Percentiles rank a stretch among this genome's conserved stretches.
phyloP scores from a whole-genome alignment of 768 basidiomycete genomes.

The Cubamyces sp. region DNA sequence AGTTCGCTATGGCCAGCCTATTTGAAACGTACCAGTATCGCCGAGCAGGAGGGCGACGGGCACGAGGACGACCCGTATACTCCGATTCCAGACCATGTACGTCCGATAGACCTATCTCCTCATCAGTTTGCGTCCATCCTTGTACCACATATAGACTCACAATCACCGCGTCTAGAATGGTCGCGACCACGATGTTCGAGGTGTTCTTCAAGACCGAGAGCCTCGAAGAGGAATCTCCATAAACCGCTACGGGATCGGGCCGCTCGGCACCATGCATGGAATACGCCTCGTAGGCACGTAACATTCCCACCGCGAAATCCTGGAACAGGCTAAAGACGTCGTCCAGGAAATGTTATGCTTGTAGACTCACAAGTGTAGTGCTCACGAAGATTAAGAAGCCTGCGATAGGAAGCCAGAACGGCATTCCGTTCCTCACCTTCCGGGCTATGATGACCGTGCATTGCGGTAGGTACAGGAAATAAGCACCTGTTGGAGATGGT shows the following conservation, averaged over 20 bases:
- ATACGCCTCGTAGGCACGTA: neutral
- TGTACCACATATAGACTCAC: no score
- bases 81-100: conserved; percentile 6
- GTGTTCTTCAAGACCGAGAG: conserved; percentile 6
- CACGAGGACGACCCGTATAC: neutral
- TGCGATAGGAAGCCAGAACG: neutral
- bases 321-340: no score
- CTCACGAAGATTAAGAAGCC: neutral
- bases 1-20: neutral
- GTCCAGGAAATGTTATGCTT: no score
- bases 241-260: neutral
- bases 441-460: neutral
- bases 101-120: conserved; percentile 8
- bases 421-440: conserved; percentile 3
- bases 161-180: conserved; percentile 10
- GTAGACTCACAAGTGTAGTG: neutral
- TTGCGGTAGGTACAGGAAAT: conserved; percentile 3
- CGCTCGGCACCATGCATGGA: neutral
- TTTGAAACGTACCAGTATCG: neutral
- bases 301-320: neutral
- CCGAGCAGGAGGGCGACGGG: conserved; percentile 1
- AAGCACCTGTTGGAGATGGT: neutral
- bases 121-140: no score
- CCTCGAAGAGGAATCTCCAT: neutral
- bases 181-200: conserved; percentile 2